Percentiles rank a stretch among this genome's conserved stretches.
phyloP scores from a whole-genome alignment of 108 stramenopile genomes.

The Skeletonema potamos region DNA sequence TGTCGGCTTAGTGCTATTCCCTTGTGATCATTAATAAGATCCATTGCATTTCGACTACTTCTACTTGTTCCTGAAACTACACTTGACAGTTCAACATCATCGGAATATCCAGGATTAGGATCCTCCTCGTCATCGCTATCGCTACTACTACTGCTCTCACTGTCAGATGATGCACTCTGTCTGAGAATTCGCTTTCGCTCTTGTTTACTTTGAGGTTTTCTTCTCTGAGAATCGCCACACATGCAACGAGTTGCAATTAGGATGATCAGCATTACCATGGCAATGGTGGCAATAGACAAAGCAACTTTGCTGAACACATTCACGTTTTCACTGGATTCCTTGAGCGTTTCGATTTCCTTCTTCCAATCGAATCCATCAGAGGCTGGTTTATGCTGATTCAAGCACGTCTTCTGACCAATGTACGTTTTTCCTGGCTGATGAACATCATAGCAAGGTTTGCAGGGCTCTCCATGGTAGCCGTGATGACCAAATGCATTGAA shows the following conservation, averaged over 20 bases:
- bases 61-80: background rate
- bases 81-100: background rate
- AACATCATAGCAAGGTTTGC: constrained; percentile 30
- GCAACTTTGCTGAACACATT: constrained; percentile 1
- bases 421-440: background rate
- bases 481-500: constrained; percentile 34
- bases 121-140: background rate
- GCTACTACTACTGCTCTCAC: background rate
- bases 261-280: background rate
- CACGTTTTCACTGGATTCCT: background rate
- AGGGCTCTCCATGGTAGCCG: constrained; percentile 16
- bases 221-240: background rate
- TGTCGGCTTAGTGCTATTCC: constrained; percentile 1
- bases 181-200: background rate
- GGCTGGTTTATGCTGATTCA: background rate
- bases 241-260: background rate
- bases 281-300: background rate
- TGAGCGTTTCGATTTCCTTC: constrained; percentile 2
- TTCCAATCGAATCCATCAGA: constrained; percentile 10
- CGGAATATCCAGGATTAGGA: background rate
- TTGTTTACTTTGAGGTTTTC: background rate
- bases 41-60: constrained; percentile 4
- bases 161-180: background rate
- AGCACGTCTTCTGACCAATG: constrained; percentile 20
- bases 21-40: constrained; percentile 11